Base-by-base conservation (phyloP, 306 rosid genomes). In the Gleditsia sinensis region DNA sequence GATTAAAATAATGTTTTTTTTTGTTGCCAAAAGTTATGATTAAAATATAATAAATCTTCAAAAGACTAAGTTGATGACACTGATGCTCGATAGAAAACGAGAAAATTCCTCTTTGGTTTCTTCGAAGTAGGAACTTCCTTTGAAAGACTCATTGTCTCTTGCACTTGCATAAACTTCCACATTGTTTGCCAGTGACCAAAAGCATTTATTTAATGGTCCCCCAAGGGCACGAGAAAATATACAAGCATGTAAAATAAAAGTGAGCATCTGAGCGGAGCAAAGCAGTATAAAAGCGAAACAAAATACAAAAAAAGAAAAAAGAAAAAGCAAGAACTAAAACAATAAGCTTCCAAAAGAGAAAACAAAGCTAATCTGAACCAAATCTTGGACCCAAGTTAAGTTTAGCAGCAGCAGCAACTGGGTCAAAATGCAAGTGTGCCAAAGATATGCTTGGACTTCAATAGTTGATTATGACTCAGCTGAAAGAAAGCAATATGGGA, bases 401-500 rank as follows among this genome's bases (percentile, higher is more conserved):
- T 49, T 66, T 73, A 62, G 49, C 50, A 73, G 71, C 10, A n/a
- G n/a, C n/a, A n/a, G n/a, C 48, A 54, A 10, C 14, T 30, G 13
- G 5, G 17, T 45, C 17, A 20, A 28, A 62, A 43, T 24, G 9
- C 5, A 42, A 2, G 9, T 16, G 17, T 45, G 50, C 50, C 50
- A 45, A 14, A 45, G 50, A 13, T 45, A n/a, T n/a, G n/a, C n/a
- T n/a, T n/a, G n/a, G n/a, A n/a, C n/a, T n/a, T n/a, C n/a, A n/a
- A n/a, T n/a, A 57, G 45, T 12, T 2, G 62, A 60, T 10, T 28
- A 56, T 9, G 69, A 64, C 56, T 30, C 53, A n/a, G 8, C 54
- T 66, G 73, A 76, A 58, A 82, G 73, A 76, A 58, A 82, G 79
- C 76, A 65, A 72, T 58, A 56, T 43, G 45, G 0, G 48, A 39